Percentiles rank a stretch among this genome's conserved stretches.
Evolutionary conservation across 1,284 basidiomycete genomes (phyloP).

Genomic region (Cryptococcus sp.): DNA sequence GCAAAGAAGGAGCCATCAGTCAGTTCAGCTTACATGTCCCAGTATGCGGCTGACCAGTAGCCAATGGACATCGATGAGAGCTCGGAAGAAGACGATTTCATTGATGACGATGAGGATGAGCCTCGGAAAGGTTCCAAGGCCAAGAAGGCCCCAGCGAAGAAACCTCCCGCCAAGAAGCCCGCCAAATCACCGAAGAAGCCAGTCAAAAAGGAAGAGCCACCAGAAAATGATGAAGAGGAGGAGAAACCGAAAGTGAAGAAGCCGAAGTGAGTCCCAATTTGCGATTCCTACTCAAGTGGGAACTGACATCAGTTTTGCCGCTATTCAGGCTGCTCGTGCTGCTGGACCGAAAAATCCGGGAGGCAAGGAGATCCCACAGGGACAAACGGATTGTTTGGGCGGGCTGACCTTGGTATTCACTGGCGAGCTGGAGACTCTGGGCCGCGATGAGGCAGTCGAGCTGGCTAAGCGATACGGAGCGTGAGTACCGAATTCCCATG

Average conservation of each 20-base stretch:
- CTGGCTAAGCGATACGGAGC: slow-evolving; percentile 90
- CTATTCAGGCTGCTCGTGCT: slow-evolving; percentile 61
- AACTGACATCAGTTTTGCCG: slow-evolving; percentile 45
- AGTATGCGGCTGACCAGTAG: slow-evolving; percentile 5
- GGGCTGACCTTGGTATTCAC: slow-evolving; percentile 94
- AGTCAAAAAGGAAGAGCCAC: slow-evolving; percentile 12
- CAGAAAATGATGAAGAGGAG: slow-evolving; percentile 11
- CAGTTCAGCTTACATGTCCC: slow-evolving; percentile 1
- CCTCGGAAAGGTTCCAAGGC: slow-evolving; percentile 17
- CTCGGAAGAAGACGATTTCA: slow-evolving; percentile 16
- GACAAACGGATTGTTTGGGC: slow-evolving; percentile 71
- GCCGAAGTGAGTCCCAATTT: slow-evolving; percentile 33
- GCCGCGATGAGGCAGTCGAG: slow-evolving; percentile 81
- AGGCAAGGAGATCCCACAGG: slow-evolving; percentile 71
- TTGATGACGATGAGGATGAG: slow-evolving; percentile 18
- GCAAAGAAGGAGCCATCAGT: slow-evolving; percentile 15
- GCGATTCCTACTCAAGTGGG: neutral
- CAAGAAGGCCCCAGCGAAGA: slow-evolving; percentile 19
- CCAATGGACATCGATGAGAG: slow-evolving; percentile 25
- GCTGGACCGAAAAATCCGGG: slow-evolving; percentile 64
- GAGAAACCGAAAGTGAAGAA: slow-evolving; percentile 31
- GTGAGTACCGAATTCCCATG: slow-evolving; percentile 51
- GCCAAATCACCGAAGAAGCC: slow-evolving; percentile 28
- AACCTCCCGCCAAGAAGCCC: slow-evolving; percentile 24
- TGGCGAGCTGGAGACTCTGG: slow-evolving; percentile 81